Evolutionary conservation across 1,284 basidiomycete species (phyloP).

Genomic region (Apiotrichum siamense): DNA sequence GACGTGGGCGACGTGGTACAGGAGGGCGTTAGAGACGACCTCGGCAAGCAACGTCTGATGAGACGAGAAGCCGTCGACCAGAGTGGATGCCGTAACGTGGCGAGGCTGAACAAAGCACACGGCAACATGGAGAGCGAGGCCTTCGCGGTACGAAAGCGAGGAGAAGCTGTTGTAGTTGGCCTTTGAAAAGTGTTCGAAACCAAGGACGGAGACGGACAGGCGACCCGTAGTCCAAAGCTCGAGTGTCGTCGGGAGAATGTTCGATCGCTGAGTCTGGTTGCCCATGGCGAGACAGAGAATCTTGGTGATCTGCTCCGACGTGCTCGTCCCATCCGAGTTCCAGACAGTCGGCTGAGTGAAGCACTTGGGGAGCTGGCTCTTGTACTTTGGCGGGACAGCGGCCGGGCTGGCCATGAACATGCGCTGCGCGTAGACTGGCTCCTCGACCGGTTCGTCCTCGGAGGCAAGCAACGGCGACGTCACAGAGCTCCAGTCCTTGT

Average conservation of each 20-base stretch:
- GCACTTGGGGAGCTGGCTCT: background rate
- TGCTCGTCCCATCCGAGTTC: constrained; percentile 1
- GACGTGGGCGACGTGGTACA: constrained; percentile 2
- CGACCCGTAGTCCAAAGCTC: constrained; percentile 5
- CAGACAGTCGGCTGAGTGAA: background rate
- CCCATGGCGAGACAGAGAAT: background rate
- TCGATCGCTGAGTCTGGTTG: background rate
- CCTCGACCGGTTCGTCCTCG: background rate
- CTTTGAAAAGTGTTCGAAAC: constrained; percentile 2
- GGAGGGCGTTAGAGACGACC: constrained; percentile 1
- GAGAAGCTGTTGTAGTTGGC: background rate
- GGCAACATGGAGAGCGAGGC: background rate
- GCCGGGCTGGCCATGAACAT: background rate
- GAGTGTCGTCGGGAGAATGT: background rate
- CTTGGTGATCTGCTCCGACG: background rate
- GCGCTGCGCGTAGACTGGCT: constrained; percentile 3
- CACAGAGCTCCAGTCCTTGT: constrained; percentile 1
- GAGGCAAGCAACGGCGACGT: background rate
- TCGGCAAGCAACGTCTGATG: background rate
- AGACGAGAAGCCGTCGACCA: background rate
- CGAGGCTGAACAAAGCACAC: constrained; percentile 1
- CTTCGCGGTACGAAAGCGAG: constrained; percentile 2
- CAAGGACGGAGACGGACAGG: constrained; percentile 1
- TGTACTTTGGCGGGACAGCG: background rate
- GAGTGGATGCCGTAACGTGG: background rate